phyloP scores from a whole-genome alignment of 352 stramenopile species.

The Globisporangium paddicum region DNA sequence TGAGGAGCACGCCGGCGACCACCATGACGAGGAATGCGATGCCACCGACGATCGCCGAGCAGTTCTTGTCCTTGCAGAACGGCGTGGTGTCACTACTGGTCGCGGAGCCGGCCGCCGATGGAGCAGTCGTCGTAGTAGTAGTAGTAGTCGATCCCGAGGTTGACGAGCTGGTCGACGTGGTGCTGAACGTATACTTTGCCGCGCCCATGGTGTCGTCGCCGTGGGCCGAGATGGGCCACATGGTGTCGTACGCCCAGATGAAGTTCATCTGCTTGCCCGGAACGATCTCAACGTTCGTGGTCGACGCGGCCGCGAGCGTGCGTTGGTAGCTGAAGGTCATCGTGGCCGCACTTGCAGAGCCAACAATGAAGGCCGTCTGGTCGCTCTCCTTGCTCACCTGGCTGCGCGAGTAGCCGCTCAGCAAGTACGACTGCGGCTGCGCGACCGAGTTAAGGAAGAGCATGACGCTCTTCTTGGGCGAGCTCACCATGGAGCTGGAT shows the following conservation, averaged over 20 bases:
- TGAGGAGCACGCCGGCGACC: constrained; percentile 15
- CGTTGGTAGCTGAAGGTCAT: constrained; percentile 77
- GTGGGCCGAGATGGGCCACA: constrained; percentile 57
- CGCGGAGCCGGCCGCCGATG: no score
- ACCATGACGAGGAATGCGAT: constrained; percentile 52
- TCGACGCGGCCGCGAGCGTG: constrained; percentile 37
- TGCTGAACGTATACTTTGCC: constrained; percentile 42
- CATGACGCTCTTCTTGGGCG: constrained; percentile 59
- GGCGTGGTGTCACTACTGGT: no score
- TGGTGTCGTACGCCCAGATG: constrained; percentile 68
- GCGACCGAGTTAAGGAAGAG: constrained; percentile 46
- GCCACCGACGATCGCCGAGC: constrained; percentile 47
- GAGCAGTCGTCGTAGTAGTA: neutral
- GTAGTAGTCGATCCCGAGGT: no score
- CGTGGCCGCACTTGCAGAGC: constrained; percentile 24
- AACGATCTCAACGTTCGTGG: constrained; percentile 39
- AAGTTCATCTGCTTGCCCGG: constrained; percentile 25
- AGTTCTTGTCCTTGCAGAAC: constrained; percentile 27
- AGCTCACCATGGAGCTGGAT: constrained; percentile 57
- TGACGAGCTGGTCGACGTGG: neutral
- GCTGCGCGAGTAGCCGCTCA: constrained; percentile 44
- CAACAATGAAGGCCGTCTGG: constrained; percentile 34
- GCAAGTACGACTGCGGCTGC: constrained; percentile 36
- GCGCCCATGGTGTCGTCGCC: constrained; percentile 37
- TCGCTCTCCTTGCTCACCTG: constrained; percentile 40